Evolutionary conservation across 2,329 filamentous ascomycete genomes (phyloP), one percentile per base, ranked within the genome.

Genomic region (Berkeleyomyces basicola): DNA sequence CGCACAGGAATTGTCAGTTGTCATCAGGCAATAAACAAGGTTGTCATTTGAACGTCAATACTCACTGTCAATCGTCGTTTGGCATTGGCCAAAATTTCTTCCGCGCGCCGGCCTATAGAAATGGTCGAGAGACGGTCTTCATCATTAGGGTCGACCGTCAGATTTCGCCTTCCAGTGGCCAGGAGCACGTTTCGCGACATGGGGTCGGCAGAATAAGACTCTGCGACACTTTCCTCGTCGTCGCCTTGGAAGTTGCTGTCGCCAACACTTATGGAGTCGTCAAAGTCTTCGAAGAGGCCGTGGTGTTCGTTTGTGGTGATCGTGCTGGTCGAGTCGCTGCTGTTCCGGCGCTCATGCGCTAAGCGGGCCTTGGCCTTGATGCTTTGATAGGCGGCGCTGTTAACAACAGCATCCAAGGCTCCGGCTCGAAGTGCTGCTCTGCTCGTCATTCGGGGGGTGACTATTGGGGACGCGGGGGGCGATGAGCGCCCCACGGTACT

Each of bases 81-180:
- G 40, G 92, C 92, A 73, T 95, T 96, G 63, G 90, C 89, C 62
- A 97, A 78, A 70, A 96, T 96, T 70, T 91, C 79, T 71, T 96
- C 91, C 1, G 91, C 91, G 68, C 90, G 83, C 67, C 86, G 85
- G 71, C 89, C 92, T 66, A 95, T 75, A 33, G 88, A 84, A 14
- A 81, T 84, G 58, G 87, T 88, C 3, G 88, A 88, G 68, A 86
- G 82, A 53, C 79, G 78, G 62, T 87, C 81, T 63, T 84, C 82
- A 3, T 80, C 67, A 37, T 67, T 72, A 65, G 57, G 68, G 65
- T 66, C 64, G 70, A 67, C 63, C 39, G 33, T 23, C 4, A 59
- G 43, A 55, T 65, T 63, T 68, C 67, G 61, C 65, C 67, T 58
- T 65, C 70, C 69, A 65, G 69, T 67, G 51, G 67, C 58, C 55